phyloP scores from a whole-genome alignment of 331 rosid species.

The Quercus lobata region DNA sequence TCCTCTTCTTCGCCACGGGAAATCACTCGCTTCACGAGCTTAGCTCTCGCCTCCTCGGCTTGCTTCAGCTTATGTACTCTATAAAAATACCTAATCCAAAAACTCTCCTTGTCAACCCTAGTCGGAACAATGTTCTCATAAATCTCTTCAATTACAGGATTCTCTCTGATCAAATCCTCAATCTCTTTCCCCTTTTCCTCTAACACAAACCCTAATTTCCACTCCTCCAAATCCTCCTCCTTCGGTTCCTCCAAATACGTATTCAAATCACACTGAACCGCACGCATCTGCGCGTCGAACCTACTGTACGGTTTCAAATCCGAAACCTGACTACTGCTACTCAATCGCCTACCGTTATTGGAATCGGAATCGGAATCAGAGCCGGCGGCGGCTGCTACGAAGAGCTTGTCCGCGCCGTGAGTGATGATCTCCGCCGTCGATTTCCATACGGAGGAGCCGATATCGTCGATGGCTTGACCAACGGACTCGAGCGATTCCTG shows the following conservation, averaged over 20 bases:
- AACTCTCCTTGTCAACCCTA: conserved; percentile 42
- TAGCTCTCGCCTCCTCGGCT: conserved; percentile 74
- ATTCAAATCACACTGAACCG: conserved; percentile 62
- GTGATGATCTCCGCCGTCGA: conserved; percentile 84
- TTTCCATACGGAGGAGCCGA: conserved; percentile 83
- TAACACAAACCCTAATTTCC: conserved; percentile 71
- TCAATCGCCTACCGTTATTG: conserved; percentile 14
- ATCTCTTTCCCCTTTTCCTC: conserved; percentile 59
- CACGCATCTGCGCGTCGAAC: conserved; percentile 60
- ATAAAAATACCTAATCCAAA: conserved; percentile 83
- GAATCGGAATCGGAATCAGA: conserved; percentile 54
- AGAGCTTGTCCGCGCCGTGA: conserved; percentile 70
- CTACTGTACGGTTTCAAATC: conserved; percentile 71
- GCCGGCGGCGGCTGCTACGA: background rate
- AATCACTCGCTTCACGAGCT: conserved; percentile 76
- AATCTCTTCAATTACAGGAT: conserved; percentile 47
- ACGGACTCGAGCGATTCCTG: conserved; percentile 96
- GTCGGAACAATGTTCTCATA: conserved; percentile 56
- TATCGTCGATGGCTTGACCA: conserved; percentile 91
- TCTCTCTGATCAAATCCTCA: conserved; percentile 49
- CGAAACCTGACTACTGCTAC: conserved; percentile 30
- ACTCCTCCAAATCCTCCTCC: conserved; percentile 53
- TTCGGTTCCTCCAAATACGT: conserved; percentile 70
- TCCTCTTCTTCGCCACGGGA: conserved; percentile 77
- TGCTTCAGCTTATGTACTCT: conserved; percentile 62